phyloP scores from a whole-genome alignment of 225 moss, liverwort and hornwort species.

The Anthoceros angustus region DNA sequence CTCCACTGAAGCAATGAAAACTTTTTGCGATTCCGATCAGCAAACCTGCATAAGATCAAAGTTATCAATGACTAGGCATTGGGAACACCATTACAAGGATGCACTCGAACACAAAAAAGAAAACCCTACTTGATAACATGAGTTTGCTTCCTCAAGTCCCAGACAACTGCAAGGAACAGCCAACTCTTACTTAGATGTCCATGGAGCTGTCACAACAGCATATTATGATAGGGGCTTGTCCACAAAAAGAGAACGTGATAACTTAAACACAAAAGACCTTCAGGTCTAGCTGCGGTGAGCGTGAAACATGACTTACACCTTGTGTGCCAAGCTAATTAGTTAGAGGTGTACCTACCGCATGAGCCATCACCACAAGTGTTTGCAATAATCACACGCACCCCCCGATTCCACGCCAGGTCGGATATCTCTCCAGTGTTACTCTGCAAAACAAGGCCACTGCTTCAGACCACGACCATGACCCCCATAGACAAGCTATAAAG shows the following conservation, averaged over 20 bases:
- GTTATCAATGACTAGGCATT: not conserved
- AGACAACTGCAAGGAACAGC: constrained; percentile 47
- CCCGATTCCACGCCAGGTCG: constrained; percentile 91
- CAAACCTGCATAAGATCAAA: constrained; percentile 43
- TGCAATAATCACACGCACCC: constrained; percentile 77
- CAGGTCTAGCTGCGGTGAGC: too few relatives aligned
- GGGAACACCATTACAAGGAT: not conserved
- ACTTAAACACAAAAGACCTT: too few relatives aligned
- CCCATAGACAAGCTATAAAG: constrained; percentile 5
- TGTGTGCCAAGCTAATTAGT: too few relatives aligned
- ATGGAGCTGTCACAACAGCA: not conserved
- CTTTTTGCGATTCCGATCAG: constrained; percentile 72
- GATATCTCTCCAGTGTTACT: constrained; percentile 54
- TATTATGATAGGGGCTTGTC: not conserved
- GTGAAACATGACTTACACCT: too few relatives aligned
- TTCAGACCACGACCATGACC: not conserved
- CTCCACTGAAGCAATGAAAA: constrained; percentile 97
- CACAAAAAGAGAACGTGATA: too few relatives aligned
- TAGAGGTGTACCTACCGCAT: constrained; percentile 33
- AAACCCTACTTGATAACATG: constrained; percentile 62
- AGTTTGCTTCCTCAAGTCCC: constrained; percentile 84
- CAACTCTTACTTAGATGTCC: constrained; percentile 10
- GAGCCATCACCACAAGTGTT: constrained; percentile 80
- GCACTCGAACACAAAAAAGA: not conserved
- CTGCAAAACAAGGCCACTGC: constrained; percentile 14